Base-by-base conservation (phyloP, 768 basidiomycete species). In the Suillus fuscotomentosus region DNA sequence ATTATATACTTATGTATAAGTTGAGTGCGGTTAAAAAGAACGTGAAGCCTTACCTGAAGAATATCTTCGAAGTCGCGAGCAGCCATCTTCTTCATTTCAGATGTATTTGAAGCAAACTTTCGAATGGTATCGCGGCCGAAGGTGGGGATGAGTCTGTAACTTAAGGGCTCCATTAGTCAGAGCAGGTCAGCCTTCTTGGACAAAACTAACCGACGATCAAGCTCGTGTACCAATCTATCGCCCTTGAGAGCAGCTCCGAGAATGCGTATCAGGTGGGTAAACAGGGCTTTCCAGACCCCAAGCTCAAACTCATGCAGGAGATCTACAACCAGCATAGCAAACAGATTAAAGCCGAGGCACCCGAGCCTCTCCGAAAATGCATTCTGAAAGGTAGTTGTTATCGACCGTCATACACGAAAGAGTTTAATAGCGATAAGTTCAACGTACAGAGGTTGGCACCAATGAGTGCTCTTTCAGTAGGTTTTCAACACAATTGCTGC, bases 221-320 rank as follows among this genome's bases (percentile, higher is more conserved):
- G 61, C n/a, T 70, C 50, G 17, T 68, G 42, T 7, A 78, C 50
- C 1, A 64, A 42, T 27, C 0, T 8, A 54, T 36, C 9, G 5
- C 53, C 38, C 10, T 22, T 41, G 7, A 54, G 66, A 9, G 55
- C 36, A 1, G 68, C 48, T 8, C 68, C 42, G 0, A 76, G 64
- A 14, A 77, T 68, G 2, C 70, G 69, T 13, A 78, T 62, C 0
- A 76, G 62, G 53, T 78, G 77, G 3, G 60, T 63, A 42, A 76
- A 70, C 1, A 72, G 14, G 1, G 57, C 63, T 62, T 76, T 77
- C 72, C 73, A 76, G 7, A 70, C 70, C 0, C 77, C 77, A 2
- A 77, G 65, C 39, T 78, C 75, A 24, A 70, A 66, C 41, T 76
- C 73, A 43, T 78, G 77, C 56, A 78, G 34, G n/a, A 74, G 57